Evolutionary conservation across 106 monocot species (phyloP).

Genomic region (Dendrobium chrysotoxum): DNA sequence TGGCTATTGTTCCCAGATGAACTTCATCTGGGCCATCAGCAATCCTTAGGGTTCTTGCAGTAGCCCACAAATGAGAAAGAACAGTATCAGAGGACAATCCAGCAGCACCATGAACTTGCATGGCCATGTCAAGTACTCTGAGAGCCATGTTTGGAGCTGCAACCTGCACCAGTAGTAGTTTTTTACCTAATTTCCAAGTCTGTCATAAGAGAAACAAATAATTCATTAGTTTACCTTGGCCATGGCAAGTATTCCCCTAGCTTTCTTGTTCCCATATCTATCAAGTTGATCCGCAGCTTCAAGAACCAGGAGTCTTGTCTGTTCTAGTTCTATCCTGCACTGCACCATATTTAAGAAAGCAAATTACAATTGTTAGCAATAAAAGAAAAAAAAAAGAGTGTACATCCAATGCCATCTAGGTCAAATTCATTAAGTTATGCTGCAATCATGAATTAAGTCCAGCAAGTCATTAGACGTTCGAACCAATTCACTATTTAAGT

Average conservation of each 20-base stretch:
- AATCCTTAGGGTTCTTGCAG: constrained; percentile 74
- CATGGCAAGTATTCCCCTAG: constrained; percentile 82
- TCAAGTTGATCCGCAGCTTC: constrained; percentile 94
- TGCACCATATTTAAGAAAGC: constrained; percentile 16
- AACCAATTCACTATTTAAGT: too few species aligned
- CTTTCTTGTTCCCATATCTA: constrained; percentile 74
- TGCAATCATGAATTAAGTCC: too few species aligned
- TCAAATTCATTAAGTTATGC: too few species aligned
- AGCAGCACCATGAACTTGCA: constrained; percentile 93
- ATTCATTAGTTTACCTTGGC: constrained; percentile 51
- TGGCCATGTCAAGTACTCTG: constrained; percentile 83
- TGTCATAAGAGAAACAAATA: neutral
- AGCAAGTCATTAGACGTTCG: too few species aligned
- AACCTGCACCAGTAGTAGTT: constrained; percentile 37
- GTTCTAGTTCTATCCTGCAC: constrained; percentile 81
- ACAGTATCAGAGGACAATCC: constrained; percentile 91
- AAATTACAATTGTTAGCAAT: neutral
- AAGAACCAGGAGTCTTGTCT: constrained; percentile 72
- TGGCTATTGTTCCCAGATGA: constrained; percentile 95
- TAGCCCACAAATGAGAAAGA: constrained; percentile 85
- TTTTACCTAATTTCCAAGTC: neutral
- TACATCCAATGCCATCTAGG: too few species aligned
- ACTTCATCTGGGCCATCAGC: constrained; percentile 99
- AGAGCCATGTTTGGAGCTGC: constrained; percentile 93
- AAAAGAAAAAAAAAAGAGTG: neutral